Base-by-base conservation (phyloP, 352 stramenopile species). In the Phytopythium mirpurense region DNA sequence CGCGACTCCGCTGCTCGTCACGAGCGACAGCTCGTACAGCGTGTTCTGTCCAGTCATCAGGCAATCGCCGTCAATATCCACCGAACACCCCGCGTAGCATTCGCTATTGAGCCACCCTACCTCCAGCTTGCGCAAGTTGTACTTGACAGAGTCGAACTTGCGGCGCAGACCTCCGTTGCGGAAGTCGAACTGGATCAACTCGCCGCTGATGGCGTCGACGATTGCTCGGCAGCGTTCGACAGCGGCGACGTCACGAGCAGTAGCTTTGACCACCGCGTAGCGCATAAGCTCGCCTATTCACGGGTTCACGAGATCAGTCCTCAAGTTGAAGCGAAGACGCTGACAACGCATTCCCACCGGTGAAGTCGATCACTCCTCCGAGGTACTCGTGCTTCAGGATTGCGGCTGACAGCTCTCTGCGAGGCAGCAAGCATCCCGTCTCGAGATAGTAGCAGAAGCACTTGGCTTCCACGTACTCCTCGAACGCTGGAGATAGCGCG, bases 141-240 rank as follows among this genome's bases (percentile, higher is more conserved):
- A 98, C 68, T 98, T 98, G 57, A 96, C 76, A 21, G 89, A 83
- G 67, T 98, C 95, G 54, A 96, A 98, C 62, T 97, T 97, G 46
- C 90, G 88, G 32, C 95, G 78, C 38, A 98, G 51, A 15, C 80
- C 73, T 0, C 93, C 91, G 62, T 98, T 98, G 36, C 93, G 77
- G 59, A 98, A 98, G 63, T 98, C 93, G 57, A 98, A 98, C 71
- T 97, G 74, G 32, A 98, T 83, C 19, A 96, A 57, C 59, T 97
- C 81, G 12, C 91, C 86, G 2, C 89, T 87, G 43, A 98, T 94
- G 23, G 83, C 72, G 43, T 88, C 68, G 0, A 98, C 88, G 64
- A 96, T 84, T 53, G 83, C 65, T 15, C 87, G 81, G 43, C 86
- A 95, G 19, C 72, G 70, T 47, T 87, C 57, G 9, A 98, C 88